A percentile compares a stretch with the other conserved stretches of the same genome.
Conservation (phyloP, 208 protist species). For the Wallacemonas rigidus region DNA sequence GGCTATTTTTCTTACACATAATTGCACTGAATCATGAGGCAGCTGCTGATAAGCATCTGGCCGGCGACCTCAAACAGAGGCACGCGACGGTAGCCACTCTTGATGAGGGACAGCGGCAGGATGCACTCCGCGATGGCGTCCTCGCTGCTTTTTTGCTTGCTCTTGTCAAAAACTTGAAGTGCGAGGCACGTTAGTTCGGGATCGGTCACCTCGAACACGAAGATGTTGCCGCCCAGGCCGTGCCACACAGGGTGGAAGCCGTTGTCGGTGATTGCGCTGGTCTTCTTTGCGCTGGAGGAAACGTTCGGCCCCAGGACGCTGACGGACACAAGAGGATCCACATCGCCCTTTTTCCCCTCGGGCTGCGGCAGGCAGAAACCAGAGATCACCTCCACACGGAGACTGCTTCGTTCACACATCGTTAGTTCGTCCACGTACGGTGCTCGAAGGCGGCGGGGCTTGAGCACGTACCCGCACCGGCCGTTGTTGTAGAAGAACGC, state of each 20-base stretch:
- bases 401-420: slow-evolving; percentile 25
- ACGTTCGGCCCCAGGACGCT: slow-evolving; percentile 55
- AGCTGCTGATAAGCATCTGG: slow-evolving; percentile 45
- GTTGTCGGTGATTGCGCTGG: slow-evolving; percentile 56
- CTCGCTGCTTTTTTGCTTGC: slow-evolving; percentile 35
- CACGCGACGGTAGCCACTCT: slow-evolving; percentile 54
- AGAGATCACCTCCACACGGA: slow-evolving; percentile 69
- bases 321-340: slow-evolving; percentile 61
- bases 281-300: slow-evolving; percentile 30
- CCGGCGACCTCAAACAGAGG: slow-evolving; percentile 50
- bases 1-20: slow-evolving; percentile 6
- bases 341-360: slow-evolving; percentile 41
- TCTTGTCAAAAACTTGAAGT: slow-evolving; percentile 73
- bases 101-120: slow-evolving; percentile 55
- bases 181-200: slow-evolving; percentile 58
- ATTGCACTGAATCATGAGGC: slow-evolving; percentile 30
- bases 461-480: slow-evolving; percentile 93
- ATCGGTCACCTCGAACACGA: slow-evolving; percentile 48
- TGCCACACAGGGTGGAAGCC: slow-evolving; percentile 80
- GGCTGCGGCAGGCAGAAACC: slow-evolving; percentile 71
- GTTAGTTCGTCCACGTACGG: slow-evolving; percentile 8
- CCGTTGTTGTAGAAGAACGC: slow-evolving; percentile 93
- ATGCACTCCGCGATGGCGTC: slow-evolving; percentile 57
- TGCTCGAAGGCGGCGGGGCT: slow-evolving; percentile 73
- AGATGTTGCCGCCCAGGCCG: slow-evolving; percentile 39